Evolutionary conservation across 768 basidiomycete species (phyloP), one percentile per base, ranked within the genome.

Genomic region (Flagelloscypha sp.): DNA sequence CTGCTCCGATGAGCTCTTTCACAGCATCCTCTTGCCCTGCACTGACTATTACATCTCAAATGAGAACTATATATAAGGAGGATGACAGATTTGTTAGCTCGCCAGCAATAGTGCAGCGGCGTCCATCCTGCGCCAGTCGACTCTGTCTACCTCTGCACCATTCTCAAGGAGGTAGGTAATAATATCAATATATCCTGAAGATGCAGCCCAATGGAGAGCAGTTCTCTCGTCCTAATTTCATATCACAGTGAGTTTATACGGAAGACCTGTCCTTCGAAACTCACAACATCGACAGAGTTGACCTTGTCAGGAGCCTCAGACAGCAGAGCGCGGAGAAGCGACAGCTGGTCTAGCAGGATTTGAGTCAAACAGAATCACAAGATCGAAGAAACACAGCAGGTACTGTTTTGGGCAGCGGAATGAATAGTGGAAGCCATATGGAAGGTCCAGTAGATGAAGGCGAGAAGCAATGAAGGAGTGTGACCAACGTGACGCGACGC

Each of bases 191-290:
- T 79, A 70, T 33, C 84, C 85, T 13, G 75, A 75, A 8, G 79
- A 79, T 9, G 85, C 76, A 38, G 85, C 83, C 84, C 85, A 88
- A 49, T 90, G 87, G n/a, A 90, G 58, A 7, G 87, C 72, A 0
- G 87, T 85, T 22, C 87, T 68, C 24, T 69, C 79, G 53, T 90
- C 86, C 84, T 87, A 40, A 35, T 27, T 29, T 13, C 9, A 12
- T 23, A 36, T 7, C 18, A 35, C 19, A 30, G 18, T 37, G 11
- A 25, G 39, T 42, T 11, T 28, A 19, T 18, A 12, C 27, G 27
- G 11, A 4, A 24, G 15, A n/a, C 19, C 22, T 22, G 21, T 10
- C 27, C 24, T n/a, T 10, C 30, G 34, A 24, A 12, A 41, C 63
- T 34, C 58, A 87, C 85, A 46, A 53, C 65, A 54, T 89, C 86